Conservation (phyloP, 2,329 filamentous ascomycete genomes). For the Apiospora rasikravindrae region DNA sequence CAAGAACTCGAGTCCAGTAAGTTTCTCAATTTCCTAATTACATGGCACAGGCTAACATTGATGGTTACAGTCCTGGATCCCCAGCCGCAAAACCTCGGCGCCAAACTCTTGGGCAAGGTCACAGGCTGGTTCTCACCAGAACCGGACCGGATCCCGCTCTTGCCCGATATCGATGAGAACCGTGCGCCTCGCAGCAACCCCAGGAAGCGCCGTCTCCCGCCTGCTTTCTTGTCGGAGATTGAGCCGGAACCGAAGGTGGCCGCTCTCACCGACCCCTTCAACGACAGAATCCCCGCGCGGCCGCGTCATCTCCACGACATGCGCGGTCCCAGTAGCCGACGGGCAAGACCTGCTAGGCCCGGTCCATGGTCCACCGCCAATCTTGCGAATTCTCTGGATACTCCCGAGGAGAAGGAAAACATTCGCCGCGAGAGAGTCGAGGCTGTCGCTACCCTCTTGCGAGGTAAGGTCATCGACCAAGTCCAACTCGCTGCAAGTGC, state of each 20-base stretch:
- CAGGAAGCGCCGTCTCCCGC: conserved; percentile 34
- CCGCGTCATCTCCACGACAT: neutral
- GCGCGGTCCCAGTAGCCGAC: neutral
- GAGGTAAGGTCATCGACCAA: conserved; percentile 1
- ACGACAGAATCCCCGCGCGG: neutral
- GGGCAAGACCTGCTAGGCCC: neutral
- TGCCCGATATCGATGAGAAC: conserved; percentile 28
- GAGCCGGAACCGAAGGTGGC: conserved; percentile 11
- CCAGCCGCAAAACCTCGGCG: neutral
- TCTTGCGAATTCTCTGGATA: neutral
- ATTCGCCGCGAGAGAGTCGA: neutral
- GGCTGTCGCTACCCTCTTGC: neutral
- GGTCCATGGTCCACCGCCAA: neutral
- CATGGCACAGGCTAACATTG: neutral
- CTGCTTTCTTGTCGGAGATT: conserved; percentile 27
- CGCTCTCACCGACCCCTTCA: neutral
- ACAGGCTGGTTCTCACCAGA: conserved; percentile 16
- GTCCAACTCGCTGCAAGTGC: neutral
- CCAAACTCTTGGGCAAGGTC: conserved; percentile 17
- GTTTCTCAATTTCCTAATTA: conserved; percentile 17
- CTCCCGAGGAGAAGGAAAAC: neutral
- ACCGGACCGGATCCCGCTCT: conserved; percentile 28
- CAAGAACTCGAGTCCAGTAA: conserved; percentile 34
- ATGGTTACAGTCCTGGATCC: conserved; percentile 20
- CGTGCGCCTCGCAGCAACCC: conserved; percentile 35